Evolutionary conservation across 2,329 filamentous ascomycete species (phyloP).

Genomic region (Dichotomopilus funicola): DNA sequence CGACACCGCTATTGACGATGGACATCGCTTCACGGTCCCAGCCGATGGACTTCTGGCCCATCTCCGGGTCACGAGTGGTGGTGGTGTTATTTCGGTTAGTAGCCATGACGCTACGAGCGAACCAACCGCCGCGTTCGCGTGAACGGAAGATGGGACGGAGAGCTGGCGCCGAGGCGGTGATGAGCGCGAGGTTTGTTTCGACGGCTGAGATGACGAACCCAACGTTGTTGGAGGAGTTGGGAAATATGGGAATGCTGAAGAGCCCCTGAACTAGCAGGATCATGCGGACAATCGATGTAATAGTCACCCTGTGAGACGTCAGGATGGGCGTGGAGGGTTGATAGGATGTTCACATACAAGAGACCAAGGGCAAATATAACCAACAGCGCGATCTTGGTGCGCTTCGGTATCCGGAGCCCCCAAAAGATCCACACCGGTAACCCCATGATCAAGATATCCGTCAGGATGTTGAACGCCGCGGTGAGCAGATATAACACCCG

Average conservation of each 20-base stretch:
- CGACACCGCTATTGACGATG: background rate
- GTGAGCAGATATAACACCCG: conserved; percentile 28
- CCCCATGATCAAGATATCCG: conserved; percentile 38
- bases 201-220: conserved; percentile 33
- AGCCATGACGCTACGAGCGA: conserved; percentile 25
- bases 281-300: conserved; percentile 31
- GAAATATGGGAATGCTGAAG: conserved; percentile 23
- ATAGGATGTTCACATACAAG: conserved; percentile 22
- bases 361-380: conserved; percentile 30
- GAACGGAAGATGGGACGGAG: conserved; percentile 33
- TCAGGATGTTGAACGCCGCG: conserved; percentile 37
- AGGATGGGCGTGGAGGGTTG: background rate
- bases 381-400: conserved; percentile 27
- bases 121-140: conserved; percentile 27
- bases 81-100: conserved; percentile 1
- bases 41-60: conserved; percentile 15
- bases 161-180: conserved; percentile 37
- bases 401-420: conserved; percentile 27
- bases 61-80: conserved; percentile 17
- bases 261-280: conserved; percentile 30
- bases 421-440: conserved; percentile 35
- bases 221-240: conserved; percentile 27
- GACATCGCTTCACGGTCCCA: background rate
- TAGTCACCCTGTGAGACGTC: conserved; percentile 27
- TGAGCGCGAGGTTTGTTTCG: conserved; percentile 37